phyloP scores from a whole-genome alignment of 331 rosid genomes.

The Acacia concinna region DNA sequence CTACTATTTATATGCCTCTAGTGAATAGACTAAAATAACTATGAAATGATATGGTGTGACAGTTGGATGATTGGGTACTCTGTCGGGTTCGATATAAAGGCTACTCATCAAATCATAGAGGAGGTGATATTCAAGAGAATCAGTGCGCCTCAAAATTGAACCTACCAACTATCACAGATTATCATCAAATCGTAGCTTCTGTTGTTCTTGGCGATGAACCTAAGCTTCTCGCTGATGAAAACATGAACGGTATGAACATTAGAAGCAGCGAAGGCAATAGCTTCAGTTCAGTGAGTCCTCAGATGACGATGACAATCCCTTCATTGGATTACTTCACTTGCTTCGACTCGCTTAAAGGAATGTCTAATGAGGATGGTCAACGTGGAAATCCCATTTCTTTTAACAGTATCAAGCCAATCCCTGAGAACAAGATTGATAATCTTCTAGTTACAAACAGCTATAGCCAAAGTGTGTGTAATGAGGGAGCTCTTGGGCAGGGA shows the following conservation, averaged over 20 bases:
- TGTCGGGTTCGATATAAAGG: slow-evolving; percentile 73
- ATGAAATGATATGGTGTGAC: not conserved
- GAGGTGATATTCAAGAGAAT: slow-evolving; percentile 45
- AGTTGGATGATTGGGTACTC: slow-evolving; percentile 84
- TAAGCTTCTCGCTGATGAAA: slow-evolving; percentile 35
- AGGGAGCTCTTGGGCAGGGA: slow-evolving; percentile 30
- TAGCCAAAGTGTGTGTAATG: slow-evolving; percentile 35
- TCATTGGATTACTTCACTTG: slow-evolving; percentile 28
- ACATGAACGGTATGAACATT: slow-evolving; percentile 26
- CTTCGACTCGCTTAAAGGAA: slow-evolving; percentile 38
- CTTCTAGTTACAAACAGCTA: slow-evolving; percentile 32
- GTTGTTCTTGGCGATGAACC: slow-evolving; percentile 54
- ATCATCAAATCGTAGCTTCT: slow-evolving; percentile 50
- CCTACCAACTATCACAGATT: slow-evolving; percentile 38
- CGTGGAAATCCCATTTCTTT: slow-evolving; percentile 38
- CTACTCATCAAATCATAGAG: slow-evolving; percentile 35
- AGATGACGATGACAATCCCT: slow-evolving; percentile 37
- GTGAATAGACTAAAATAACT: too few species aligned
- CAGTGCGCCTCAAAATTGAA: slow-evolving; percentile 29
- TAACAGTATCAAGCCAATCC: slow-evolving; percentile 29
- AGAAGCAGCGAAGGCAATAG: slow-evolving; percentile 32
- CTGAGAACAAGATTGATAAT: slow-evolving; percentile 20
- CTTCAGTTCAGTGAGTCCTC: slow-evolving; percentile 38
- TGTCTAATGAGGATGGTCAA: slow-evolving; percentile 40
- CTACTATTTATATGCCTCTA: too few species aligned